Conservation (phyloP, 768 basidiomycete genomes). For the Kwoniella dendrophila region DNA sequence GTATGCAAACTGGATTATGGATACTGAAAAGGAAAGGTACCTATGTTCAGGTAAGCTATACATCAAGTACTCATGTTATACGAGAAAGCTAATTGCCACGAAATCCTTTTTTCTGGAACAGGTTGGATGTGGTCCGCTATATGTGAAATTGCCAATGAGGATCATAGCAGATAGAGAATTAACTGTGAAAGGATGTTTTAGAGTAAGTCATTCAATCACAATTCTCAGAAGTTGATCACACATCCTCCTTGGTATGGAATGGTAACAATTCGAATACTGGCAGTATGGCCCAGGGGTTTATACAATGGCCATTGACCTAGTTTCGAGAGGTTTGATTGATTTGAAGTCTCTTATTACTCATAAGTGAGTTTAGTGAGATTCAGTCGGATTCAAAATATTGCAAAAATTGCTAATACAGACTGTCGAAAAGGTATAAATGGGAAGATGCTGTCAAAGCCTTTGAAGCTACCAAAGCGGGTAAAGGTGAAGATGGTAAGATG, state of each 20-base stretch:
- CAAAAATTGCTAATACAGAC: constrained; percentile 51
- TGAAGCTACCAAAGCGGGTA: constrained; percentile 73
- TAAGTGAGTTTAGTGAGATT: constrained; percentile 56
- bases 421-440: constrained; percentile 63
- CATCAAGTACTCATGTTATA: constrained; percentile 20
- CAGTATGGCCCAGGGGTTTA: constrained; percentile 58
- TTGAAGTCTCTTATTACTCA: constrained; percentile 88
- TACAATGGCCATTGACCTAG: constrained; percentile 79
- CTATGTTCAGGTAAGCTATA: constrained; percentile 17
- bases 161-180: constrained; percentile 19
- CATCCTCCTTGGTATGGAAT: not conserved
- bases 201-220: constrained; percentile 9
- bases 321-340: constrained; percentile 76
- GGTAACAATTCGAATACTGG: constrained; percentile 59
- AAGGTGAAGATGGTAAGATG: constrained; percentile 75
- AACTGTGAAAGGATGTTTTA: constrained; percentile 21
- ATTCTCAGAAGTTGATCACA: not conserved
- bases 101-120: not conserved
- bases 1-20: constrained; percentile 79
- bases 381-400: not conserved
- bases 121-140: constrained; percentile 20
- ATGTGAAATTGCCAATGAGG: constrained; percentile 17
- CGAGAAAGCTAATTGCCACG: not conserved
- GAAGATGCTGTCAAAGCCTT: constrained; percentile 77
- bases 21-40: constrained; percentile 62